phyloP scores from a whole-genome alignment of 2,329 filamentous ascomycete species.

The Colletotrichum endophyticum region DNA sequence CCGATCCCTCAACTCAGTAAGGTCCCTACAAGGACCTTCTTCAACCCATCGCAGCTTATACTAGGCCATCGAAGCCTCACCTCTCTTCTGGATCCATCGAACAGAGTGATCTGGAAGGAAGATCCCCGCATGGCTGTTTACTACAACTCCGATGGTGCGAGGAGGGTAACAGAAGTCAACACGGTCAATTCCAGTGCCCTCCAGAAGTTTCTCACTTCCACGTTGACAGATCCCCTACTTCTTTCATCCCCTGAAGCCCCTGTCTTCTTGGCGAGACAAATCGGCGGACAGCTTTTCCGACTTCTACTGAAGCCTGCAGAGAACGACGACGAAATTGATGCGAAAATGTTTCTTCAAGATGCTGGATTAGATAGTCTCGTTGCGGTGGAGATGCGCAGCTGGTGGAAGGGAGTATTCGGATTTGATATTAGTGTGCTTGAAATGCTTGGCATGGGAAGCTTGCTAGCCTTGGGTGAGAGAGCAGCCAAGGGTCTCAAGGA shows the following conservation, averaged over 20 bases:
- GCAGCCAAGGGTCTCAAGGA: not conserved
- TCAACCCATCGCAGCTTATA: conserved; percentile 6
- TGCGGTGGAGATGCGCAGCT: conserved; percentile 26
- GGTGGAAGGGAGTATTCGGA: conserved; percentile 25
- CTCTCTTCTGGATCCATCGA: conserved; percentile 16
- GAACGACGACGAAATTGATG: conserved; percentile 6
- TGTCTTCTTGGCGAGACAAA: not conserved
- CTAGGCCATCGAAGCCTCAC: conserved; percentile 2
- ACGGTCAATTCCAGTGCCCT: conserved; percentile 28
- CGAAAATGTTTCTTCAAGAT: not conserved
- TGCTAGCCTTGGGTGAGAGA: conserved; percentile 17
- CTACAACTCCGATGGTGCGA: conserved; percentile 4
- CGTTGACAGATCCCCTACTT: not conserved
- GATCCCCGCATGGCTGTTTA: conserved; percentile 29
- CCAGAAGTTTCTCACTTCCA: not conserved
- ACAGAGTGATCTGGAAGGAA: conserved; percentile 20
- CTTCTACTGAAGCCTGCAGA: conserved; percentile 26
- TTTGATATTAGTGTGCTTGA: conserved; percentile 23
- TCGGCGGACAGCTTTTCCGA: conserved; percentile 20
- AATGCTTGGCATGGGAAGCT: conserved; percentile 22
- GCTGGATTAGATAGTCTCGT: conserved; percentile 26
- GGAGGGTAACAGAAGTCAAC: not conserved
- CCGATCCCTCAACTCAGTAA: not conserved
- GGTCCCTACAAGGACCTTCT: not conserved
- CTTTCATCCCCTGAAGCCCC: not conserved